phyloP scores from a whole-genome alignment of 2,329 filamentous ascomycete species.

The Pseudopyricularia cyperi region DNA sequence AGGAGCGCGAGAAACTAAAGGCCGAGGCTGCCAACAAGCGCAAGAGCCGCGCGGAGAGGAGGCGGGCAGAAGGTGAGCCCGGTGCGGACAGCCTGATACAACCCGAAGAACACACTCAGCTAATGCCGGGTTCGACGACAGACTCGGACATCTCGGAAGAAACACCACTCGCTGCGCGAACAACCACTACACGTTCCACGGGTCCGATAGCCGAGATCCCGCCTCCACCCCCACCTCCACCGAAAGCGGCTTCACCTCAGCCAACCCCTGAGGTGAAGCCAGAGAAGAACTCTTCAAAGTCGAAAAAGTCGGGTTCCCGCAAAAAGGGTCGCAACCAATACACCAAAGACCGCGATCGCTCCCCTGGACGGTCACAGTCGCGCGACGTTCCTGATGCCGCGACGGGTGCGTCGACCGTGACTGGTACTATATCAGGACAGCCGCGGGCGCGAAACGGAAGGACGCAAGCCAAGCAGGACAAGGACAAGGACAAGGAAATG shows the following conservation, averaged over 20 bases:
- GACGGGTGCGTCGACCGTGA: constrained; percentile 2
- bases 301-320: constrained; percentile 47
- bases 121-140: constrained; percentile 15
- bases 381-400: constrained; percentile 32
- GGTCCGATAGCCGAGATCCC: constrained; percentile 12
- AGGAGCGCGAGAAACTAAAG: constrained; percentile 62
- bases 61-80: constrained; percentile 63
- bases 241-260: constrained; percentile 15
- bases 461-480: constrained; percentile 1
- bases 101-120: neutral
- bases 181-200: constrained; percentile 14
- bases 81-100: neutral
- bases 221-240: constrained; percentile 2
- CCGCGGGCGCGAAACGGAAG: constrained; percentile 20
- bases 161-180: constrained; percentile 34
- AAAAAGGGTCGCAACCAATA: constrained; percentile 72
- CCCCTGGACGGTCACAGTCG: constrained; percentile 39
- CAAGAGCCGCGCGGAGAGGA: constrained; percentile 68
- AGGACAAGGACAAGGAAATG: constrained; percentile 2
- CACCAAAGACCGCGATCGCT: constrained; percentile 58
- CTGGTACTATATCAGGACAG: constrained; percentile 26
- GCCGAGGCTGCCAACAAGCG: constrained; percentile 66
- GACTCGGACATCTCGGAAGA: constrained; percentile 66
- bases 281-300: constrained; percentile 40
- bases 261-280: constrained; percentile 29